Evolutionary conservation across 139 green algal species (phyloP).

Genomic region (Chlorella sp.): DNA sequence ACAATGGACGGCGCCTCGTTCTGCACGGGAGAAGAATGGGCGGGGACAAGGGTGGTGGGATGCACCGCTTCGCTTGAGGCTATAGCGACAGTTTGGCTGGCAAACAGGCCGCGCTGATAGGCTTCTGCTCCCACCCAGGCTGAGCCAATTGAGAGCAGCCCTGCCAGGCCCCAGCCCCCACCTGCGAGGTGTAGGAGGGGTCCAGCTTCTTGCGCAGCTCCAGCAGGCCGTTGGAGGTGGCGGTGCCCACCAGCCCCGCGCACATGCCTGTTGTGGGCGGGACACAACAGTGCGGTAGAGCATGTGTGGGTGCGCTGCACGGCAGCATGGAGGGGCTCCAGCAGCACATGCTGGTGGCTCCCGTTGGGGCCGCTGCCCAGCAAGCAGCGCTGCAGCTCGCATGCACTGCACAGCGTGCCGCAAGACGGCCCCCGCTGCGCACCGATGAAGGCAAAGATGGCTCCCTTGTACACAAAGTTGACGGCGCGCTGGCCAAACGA

Average conservation of each 20-base stretch:
- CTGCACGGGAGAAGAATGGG: constrained; percentile 33
- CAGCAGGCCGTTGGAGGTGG: constrained; percentile 86
- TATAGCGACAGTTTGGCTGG: neutral
- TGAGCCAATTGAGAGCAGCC: too few relatives aligned
- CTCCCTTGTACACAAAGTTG: constrained; percentile 89
- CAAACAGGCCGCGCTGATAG: neutral
- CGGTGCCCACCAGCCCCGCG: constrained; percentile 87
- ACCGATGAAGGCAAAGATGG: constrained; percentile 83
- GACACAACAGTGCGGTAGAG: too few relatives aligned
- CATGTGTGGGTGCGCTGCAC: too few relatives aligned
- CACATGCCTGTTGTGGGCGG: constrained; percentile 75
- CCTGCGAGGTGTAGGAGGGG: constrained; percentile 60
- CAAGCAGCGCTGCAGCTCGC: too few relatives aligned
- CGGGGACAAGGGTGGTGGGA: neutral
- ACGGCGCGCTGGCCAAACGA: constrained; percentile 55
- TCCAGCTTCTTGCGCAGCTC: constrained; percentile 70
- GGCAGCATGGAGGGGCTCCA: too few relatives aligned
- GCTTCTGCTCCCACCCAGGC: too few relatives aligned
- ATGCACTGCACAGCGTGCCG: too few relatives aligned
- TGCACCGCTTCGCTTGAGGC: too few relatives aligned
- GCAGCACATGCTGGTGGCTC: too few relatives aligned
- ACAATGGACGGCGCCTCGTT: constrained; percentile 87
- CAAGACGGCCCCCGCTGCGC: too few relatives aligned
- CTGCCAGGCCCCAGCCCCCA: neutral
- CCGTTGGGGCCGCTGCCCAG: too few relatives aligned